These are phyloP conservation scores for Zostera marina DNA, from an alignment of 116 monocot species.

Conservation along the genomic window DNA sequence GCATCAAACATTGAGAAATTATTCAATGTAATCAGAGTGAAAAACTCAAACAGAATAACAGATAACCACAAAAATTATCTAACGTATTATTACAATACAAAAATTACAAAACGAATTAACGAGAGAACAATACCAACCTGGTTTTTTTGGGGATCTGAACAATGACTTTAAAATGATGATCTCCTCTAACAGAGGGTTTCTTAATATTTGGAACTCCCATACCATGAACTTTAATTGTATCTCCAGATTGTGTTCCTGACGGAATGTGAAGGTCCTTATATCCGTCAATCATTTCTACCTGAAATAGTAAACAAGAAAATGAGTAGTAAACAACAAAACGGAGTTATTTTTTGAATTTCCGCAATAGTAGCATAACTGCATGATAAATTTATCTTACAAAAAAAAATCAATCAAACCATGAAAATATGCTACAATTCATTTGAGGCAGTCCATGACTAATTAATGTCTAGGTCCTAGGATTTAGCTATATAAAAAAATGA, in stretches of 20 bases:
- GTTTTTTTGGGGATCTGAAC: slow-evolving; percentile 72
- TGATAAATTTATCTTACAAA: not conserved
- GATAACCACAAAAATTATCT: not conserved
- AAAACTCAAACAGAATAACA: not conserved
- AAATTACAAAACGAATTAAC: not conserved
- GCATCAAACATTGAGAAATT: not conserved
- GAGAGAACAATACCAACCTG: slow-evolving; percentile 31
- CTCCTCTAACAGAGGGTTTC: slow-evolving; percentile 68
- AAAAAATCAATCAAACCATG: no score
- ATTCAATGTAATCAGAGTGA: no score
- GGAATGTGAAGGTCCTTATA: slow-evolving; percentile 60
- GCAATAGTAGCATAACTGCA: no score
- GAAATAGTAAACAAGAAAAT: not conserved
- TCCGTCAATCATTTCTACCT: slow-evolving; percentile 91
- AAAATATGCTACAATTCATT: no score
- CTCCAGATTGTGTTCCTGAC: slow-evolving; percentile 81
- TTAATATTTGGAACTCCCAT: slow-evolving; percentile 80
- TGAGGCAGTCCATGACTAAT: no score
- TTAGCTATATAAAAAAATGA: no score
- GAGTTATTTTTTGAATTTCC: no score
- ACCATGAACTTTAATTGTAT: slow-evolving; percentile 40
- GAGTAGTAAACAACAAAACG: no score
- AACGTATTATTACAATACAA: not conserved
- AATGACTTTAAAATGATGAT: slow-evolving; percentile 64
- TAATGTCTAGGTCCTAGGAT: no score